These are phyloP conservation scores for Fusarium dlaminii DNA, from an alignment of 2,329 filamentous ascomycete species.

Conservation along the genomic window DNA sequence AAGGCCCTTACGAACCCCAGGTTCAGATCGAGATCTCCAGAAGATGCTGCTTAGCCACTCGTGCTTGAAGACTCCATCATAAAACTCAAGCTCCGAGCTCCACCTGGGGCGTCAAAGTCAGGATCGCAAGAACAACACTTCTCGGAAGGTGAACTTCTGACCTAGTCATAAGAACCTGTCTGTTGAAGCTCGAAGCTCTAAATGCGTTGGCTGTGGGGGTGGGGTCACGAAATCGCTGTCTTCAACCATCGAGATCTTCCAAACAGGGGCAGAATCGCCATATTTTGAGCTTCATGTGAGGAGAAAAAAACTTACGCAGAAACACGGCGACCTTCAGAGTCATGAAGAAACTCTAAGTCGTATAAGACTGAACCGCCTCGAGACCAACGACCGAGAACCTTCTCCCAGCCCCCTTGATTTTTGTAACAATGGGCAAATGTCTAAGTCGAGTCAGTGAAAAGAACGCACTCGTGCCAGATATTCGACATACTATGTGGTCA, in stretches of 20 bases:
- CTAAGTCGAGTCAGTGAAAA: background rate
- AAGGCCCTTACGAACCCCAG: background rate
- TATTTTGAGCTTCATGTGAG: constrained; percentile 33
- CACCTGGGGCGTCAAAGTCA: background rate
- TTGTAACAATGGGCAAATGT: constrained; percentile 82
- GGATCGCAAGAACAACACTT: background rate
- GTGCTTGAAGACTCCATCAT: background rate
- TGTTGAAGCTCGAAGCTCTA: background rate
- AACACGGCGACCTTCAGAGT: constrained; percentile 52
- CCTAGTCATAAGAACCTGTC: background rate
- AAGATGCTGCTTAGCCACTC: background rate
- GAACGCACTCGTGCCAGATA: no score
- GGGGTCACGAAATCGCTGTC: background rate
- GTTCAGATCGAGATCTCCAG: background rate
- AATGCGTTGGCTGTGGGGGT: background rate
- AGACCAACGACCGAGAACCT: constrained; percentile 81
- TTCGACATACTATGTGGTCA: constrained; percentile 36
- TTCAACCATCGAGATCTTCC: background rate
- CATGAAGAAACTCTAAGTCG: constrained; percentile 87
- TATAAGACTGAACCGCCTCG: constrained; percentile 69
- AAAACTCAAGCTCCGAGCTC: background rate
- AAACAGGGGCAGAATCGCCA: background rate
- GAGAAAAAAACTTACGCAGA: constrained; percentile 13
- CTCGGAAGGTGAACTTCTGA: background rate
- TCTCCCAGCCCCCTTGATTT: constrained; percentile 80